Percentiles rank a stretch among this genome's conserved stretches.
phyloP scores from a whole-genome alignment of 768 basidiomycete genomes.

The Tulasnella sp. region DNA sequence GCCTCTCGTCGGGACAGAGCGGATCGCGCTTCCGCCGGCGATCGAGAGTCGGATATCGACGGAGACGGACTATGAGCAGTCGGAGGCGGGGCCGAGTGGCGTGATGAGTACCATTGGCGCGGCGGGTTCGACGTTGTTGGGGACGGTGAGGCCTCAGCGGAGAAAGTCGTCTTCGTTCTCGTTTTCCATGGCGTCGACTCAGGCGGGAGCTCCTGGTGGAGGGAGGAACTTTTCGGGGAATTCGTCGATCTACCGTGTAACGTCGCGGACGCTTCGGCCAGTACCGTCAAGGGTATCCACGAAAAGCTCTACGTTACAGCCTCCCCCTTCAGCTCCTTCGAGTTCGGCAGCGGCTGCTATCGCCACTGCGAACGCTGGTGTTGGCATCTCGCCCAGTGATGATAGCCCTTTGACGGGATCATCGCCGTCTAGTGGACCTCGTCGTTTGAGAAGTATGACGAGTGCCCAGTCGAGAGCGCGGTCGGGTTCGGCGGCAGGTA shows the following conservation, averaged over 20 bases:
- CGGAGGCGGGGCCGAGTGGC: neutral
- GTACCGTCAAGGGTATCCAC: neutral
- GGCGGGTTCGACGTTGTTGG: neutral
- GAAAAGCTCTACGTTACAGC: neutral
- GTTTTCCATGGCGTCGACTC: conserved; percentile 9
- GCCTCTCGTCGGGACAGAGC: conserved; percentile 30
- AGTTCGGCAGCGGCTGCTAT: no score
- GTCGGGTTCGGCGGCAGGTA: conserved; percentile 5
- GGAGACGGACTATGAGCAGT: conserved; percentile 15
- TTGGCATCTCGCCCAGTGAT: neutral
- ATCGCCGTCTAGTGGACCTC: neutral
- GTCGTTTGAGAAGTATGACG: conserved; percentile 3
- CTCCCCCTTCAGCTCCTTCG: neutral
- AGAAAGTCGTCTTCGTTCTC: conserved; percentile 15
- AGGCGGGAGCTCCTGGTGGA: neutral
- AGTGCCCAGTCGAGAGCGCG: conserved; percentile 3
- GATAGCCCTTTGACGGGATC: neutral
- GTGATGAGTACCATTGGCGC: neutral
- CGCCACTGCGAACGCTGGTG: no score
- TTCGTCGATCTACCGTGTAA: neutral
- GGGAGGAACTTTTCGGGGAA: conserved; percentile 10
- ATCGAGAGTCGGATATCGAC: conserved; percentile 39
- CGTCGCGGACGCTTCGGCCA: neutral
- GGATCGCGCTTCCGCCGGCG: conserved; percentile 45
- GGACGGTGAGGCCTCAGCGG: neutral